These are phyloP conservation scores for Penicillium expansum DNA, from an alignment of 2,329 filamentous ascomycete species.

Conservation along the genomic window DNA sequence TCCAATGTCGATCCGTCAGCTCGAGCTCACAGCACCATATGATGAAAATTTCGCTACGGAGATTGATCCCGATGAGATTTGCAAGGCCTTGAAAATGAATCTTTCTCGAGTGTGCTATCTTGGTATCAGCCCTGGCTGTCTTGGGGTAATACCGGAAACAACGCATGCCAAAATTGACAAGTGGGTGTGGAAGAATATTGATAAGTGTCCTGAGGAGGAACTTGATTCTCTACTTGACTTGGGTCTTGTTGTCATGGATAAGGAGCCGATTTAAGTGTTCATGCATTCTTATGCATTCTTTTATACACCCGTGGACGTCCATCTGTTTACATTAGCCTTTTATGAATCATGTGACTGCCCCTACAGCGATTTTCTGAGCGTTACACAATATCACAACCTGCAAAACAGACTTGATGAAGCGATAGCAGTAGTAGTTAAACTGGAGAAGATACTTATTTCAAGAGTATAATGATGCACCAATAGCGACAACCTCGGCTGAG, in stretches of 20 bases:
- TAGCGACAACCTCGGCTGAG: not conserved
- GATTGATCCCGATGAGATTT: not conserved
- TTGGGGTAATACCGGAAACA: not conserved
- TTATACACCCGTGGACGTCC: not conserved
- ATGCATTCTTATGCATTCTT: not conserved
- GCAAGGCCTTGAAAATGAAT: not conserved
- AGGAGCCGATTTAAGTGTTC: not conserved
- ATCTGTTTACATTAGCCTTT: not conserved
- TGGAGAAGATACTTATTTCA: not conserved
- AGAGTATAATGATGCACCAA: not conserved
- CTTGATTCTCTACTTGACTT: slow-evolving; percentile 1
- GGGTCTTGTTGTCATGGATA: slow-evolving; percentile 1
- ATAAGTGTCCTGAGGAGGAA: slow-evolving; percentile 7
- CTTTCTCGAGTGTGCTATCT: slow-evolving; percentile 4
- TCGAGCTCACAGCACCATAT: not conserved
- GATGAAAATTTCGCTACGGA: not conserved
- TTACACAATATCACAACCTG: not conserved
- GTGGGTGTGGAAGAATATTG: slow-evolving; percentile 6
- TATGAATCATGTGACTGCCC: not conserved
- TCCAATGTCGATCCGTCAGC: not conserved
- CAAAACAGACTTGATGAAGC: not conserved
- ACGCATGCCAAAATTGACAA: slow-evolving; percentile 1
- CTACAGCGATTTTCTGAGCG: not conserved
- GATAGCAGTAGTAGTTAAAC: not conserved
- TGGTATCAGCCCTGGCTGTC: slow-evolving; percentile 1